Conservation (phyloP, 2,329 filamentous ascomycete genomes). For the Fusarium sp. region DNA sequence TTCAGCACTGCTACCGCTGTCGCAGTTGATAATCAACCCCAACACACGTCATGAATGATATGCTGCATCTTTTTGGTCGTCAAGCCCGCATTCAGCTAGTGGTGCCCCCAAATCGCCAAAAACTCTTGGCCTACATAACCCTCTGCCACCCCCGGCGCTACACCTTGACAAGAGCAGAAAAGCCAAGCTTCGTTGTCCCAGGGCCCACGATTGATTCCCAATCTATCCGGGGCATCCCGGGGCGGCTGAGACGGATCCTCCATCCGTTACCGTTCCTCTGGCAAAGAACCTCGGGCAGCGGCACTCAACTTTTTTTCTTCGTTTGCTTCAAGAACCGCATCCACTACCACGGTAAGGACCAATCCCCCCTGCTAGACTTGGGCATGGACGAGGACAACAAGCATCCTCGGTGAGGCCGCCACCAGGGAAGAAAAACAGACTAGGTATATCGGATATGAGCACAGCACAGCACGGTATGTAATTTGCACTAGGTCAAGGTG, state of each 20-base stretch:
- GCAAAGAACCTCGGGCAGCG: constrained; percentile 8
- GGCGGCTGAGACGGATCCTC: constrained; percentile 24
- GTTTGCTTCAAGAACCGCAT: not conserved
- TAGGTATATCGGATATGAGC: not conserved
- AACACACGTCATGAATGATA: not conserved
- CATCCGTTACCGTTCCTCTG: constrained; percentile 30
- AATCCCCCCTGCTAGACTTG: not conserved
- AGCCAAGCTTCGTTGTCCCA: not conserved
- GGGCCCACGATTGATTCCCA: constrained; percentile 10
- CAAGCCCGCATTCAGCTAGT: not conserved
- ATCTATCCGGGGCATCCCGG: constrained; percentile 36
- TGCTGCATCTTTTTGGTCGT: not conserved
- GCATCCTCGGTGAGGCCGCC: constrained; percentile 21
- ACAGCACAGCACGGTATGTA: not conserved
- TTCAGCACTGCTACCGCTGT: not conserved
- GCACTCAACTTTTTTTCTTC: constrained; percentile 8
- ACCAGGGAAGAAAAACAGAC: not conserved
- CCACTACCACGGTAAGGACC: not conserved
- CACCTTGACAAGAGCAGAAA: not conserved
- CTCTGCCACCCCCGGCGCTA: not conserved
- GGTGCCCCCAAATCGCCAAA: not conserved
- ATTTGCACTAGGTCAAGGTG: not conserved
- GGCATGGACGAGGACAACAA: not conserved
- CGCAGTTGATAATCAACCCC: no score
- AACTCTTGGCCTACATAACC: not conserved